phyloP scores from a whole-genome alignment of 148 eudicot species.

The Dianthus caryophyllus region DNA sequence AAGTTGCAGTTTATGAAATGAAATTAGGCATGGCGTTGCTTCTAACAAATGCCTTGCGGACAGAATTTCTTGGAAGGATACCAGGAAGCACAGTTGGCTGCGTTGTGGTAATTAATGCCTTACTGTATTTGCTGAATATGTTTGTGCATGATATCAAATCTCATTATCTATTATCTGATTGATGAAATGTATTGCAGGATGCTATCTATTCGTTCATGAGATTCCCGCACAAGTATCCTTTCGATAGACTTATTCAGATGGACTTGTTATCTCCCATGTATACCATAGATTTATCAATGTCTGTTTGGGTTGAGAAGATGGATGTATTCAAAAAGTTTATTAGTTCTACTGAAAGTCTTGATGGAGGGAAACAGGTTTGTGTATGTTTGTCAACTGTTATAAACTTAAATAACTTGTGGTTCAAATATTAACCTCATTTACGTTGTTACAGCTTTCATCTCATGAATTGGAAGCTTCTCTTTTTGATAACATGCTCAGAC shows the following conservation, averaged over 20 bases:
- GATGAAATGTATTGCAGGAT: slow-evolving; percentile 39
- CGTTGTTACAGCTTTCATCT: slow-evolving; percentile 40
- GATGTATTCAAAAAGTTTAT: slow-evolving; percentile 51
- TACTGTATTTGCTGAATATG: background rate
- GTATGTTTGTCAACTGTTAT: background rate
- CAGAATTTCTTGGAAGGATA: slow-evolving; percentile 36
- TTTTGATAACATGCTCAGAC: slow-evolving; percentile 52
- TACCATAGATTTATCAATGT: slow-evolving; percentile 37
- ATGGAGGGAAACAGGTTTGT: slow-evolving; percentile 46
- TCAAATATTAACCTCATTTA: background rate
- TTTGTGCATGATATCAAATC: background rate
- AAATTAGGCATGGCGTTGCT: slow-evolving; percentile 75
- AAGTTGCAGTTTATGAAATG: slow-evolving; percentile 87
- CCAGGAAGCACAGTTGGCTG: slow-evolving; percentile 39
- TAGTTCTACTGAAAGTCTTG: slow-evolving; percentile 26
- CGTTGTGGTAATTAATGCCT: slow-evolving; percentile 41
- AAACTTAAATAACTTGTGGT: background rate
- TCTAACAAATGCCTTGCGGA: slow-evolving; percentile 43
- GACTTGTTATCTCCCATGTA: slow-evolving; percentile 26
- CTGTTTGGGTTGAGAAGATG: slow-evolving; percentile 38
- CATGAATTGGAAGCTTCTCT: slow-evolving; percentile 49
- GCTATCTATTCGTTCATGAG: slow-evolving; percentile 63
- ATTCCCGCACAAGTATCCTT: slow-evolving; percentile 58
- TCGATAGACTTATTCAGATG: slow-evolving; percentile 39
- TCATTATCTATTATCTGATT: slow-evolving; percentile 5